A percentile compares a stretch with the other conserved stretches of the same genome.
Evolutionary conservation across 441 rosid species (phyloP).

Genomic region (Cnidoscolus chayamansa): DNA sequence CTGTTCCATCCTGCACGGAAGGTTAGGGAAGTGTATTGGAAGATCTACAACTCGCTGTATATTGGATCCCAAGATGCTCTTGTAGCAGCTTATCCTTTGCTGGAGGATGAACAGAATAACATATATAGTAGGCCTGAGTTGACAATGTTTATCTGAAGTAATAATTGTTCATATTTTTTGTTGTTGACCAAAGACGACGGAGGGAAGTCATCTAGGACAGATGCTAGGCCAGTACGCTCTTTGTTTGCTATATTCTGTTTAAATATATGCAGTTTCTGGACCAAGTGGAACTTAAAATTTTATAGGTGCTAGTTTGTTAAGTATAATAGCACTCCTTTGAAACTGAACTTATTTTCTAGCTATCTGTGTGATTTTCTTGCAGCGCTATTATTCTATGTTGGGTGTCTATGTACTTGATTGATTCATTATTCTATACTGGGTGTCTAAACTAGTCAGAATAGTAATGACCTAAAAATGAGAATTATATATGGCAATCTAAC

Average conservation of each 20-base stretch:
- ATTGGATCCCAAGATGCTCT: conserved; percentile 89
- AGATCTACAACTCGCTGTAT: conserved; percentile 90
- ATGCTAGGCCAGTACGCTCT: neutral
- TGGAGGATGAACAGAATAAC: conserved; percentile 72
- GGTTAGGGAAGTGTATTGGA: conserved; percentile 98
- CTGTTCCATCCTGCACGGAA: conserved; percentile 95
- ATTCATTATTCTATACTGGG: too few relatives aligned
- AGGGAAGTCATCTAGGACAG: conserved; percentile 10
- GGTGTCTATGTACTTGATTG: too few relatives aligned
- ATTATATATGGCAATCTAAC: too few relatives aligned
- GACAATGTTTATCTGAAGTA: conserved; percentile 56
- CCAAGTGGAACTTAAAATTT: neutral
- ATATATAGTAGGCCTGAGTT: conserved; percentile 88
- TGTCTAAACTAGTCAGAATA: too few relatives aligned
- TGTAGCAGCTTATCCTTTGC: conserved; percentile 82
- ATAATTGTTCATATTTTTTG: neutral
- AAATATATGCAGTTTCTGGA: neutral
- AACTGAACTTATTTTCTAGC: neutral
- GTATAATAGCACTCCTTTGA: neutral
- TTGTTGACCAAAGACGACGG: neutral
- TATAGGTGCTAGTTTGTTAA: neutral
- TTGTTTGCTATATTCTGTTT: neutral
- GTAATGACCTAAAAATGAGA: too few relatives aligned
- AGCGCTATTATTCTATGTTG: neutral
- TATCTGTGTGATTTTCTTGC: neutral